Percentiles rank a stretch among this genome's conserved stretches.
phyloP scores from a whole-genome alignment of 345 rosid genomes.

The Hibiscus trionum region DNA sequence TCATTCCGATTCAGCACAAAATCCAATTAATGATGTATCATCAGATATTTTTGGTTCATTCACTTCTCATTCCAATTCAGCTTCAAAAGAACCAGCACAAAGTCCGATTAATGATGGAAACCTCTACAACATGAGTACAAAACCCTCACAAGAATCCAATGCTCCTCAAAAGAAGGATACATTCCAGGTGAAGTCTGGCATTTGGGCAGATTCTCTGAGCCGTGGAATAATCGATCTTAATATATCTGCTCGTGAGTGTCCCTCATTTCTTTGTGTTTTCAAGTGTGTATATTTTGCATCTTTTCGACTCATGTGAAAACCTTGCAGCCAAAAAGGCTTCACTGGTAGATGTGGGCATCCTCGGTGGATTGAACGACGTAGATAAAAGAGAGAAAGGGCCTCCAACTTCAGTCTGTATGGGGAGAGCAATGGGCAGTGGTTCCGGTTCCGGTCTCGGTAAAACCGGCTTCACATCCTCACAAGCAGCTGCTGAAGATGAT shows the following conservation, averaged over 20 bases:
- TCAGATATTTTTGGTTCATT: slow-evolving; percentile 81
- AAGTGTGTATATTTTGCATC: neutral
- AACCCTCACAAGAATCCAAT: slow-evolving; percentile 30
- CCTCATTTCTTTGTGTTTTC: neutral
- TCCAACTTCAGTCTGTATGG: slow-evolving; percentile 56
- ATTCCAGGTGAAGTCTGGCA: slow-evolving; percentile 87
- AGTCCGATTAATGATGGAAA: slow-evolving; percentile 26
- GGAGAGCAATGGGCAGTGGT: slow-evolving; percentile 69
- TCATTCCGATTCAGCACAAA: slow-evolving; percentile 39
- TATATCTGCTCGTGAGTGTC: slow-evolving; percentile 85
- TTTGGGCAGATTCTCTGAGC: slow-evolving; percentile 96
- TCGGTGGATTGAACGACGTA: slow-evolving; percentile 54
- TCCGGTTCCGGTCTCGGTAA: slow-evolving; percentile 65
- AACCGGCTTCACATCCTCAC: slow-evolving; percentile 45
- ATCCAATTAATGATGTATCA: slow-evolving; percentile 35
- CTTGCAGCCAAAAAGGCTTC: slow-evolving; percentile 88
- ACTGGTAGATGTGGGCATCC: slow-evolving; percentile 72
- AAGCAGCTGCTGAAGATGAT: slow-evolving; percentile 38
- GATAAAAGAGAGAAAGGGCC: slow-evolving; percentile 63
- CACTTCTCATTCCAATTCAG: slow-evolving; percentile 46
- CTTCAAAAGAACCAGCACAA: slow-evolving; percentile 36
- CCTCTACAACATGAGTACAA: slow-evolving; percentile 32
- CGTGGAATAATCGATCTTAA: slow-evolving; percentile 98
- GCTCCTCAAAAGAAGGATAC: slow-evolving; percentile 47
- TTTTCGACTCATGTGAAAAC: neutral